Conservation (phyloP, 2,329 filamentous ascomycete species). For the Alternaria gansuensis region DNA sequence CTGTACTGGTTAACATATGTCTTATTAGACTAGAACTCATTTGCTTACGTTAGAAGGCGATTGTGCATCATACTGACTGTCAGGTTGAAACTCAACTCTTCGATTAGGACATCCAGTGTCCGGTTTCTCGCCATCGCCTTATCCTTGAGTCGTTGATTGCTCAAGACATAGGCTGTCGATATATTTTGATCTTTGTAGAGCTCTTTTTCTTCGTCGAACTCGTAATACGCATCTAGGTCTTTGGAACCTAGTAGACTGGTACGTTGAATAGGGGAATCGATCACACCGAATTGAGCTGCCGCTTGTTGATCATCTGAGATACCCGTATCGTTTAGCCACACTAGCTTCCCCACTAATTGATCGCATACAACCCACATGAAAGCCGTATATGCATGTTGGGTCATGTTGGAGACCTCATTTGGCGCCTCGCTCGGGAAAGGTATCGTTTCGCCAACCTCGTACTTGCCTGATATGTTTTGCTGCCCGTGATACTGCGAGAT, state of each 20-base stretch:
- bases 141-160: background rate
- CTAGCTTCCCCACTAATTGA: slow-evolving; percentile 28
- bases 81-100: background rate
- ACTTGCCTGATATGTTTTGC: background rate
- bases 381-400: slow-evolving; percentile 31
- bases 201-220: slow-evolving; percentile 4
- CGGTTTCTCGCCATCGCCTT: background rate
- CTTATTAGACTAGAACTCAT: too few species aligned
- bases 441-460: background rate
- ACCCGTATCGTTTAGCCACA: slow-evolving; percentile 18
- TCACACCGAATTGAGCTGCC: slow-evolving; percentile 1
- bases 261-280: slow-evolving; percentile 1
- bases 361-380: slow-evolving; percentile 30
- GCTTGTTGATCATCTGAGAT: background rate
- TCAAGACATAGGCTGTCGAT: background rate
- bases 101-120: background rate
- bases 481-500: background rate
- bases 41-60: background rate
- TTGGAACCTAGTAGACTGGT: background rate
- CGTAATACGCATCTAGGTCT: background rate
- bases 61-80: slow-evolving; percentile 7
- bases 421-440: background rate
- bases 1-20: background rate
- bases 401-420: slow-evolving; percentile 19
- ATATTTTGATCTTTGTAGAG: slow-evolving; percentile 4